phyloP scores from a whole-genome alignment of 2,329 filamentous ascomycete species.

The Cladosporium phlei region DNA sequence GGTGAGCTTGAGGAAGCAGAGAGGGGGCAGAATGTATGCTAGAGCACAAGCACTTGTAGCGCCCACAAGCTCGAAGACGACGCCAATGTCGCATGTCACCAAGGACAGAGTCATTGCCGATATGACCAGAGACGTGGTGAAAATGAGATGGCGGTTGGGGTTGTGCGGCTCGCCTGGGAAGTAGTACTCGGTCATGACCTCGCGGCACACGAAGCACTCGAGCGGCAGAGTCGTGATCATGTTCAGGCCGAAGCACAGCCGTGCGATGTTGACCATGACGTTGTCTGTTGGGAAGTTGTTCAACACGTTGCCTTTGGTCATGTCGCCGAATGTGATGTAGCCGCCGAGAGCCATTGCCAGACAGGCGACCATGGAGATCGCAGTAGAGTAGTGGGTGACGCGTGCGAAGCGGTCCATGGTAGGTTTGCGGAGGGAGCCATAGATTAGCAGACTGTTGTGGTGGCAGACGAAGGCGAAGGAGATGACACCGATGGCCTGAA shows the following conservation, averaged over 20 bases:
- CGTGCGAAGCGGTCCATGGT: constrained; percentile 91
- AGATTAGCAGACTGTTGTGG: constrained; percentile 96
- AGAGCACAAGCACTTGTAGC: constrained; percentile 90
- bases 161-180: constrained; percentile 70
- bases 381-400: constrained; percentile 91
- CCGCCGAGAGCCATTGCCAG: constrained; percentile 81
- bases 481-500: constrained; percentile 95
- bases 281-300: constrained; percentile 96
- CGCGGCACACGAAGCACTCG: constrained; percentile 94
- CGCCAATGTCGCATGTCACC: constrained; percentile 85
- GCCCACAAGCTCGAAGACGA: constrained; percentile 93
- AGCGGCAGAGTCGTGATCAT: constrained; percentile 97
- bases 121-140: constrained; percentile 78
- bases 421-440: constrained; percentile 87
- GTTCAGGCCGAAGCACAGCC: constrained; percentile 94
- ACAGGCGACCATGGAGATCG: constrained; percentile 86
- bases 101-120: constrained; percentile 72
- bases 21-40: constrained; percentile 88
- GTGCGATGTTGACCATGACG: constrained; percentile 87
- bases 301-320: constrained; percentile 89
- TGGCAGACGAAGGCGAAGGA: constrained; percentile 84
- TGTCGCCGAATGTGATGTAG: constrained; percentile 88
- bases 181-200: constrained; percentile 89
- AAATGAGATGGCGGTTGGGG: constrained; percentile 76
- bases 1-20: constrained; percentile 92